phyloP scores from a whole-genome alignment of 306 rosid species.

The Glycyrrhiza uralensis region DNA sequence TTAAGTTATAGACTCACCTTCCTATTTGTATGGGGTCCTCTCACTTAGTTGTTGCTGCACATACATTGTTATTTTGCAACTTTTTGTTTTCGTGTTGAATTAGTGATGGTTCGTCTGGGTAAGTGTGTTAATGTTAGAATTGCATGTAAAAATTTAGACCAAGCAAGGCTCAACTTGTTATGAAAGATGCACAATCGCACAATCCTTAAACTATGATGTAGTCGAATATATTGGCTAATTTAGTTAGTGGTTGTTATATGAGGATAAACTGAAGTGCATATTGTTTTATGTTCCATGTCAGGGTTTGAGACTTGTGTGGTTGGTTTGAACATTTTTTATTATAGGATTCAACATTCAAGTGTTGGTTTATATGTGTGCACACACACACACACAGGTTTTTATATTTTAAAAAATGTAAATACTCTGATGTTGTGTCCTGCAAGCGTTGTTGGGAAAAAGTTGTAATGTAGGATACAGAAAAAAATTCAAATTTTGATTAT shows the following conservation, averaged over 20 bases:
- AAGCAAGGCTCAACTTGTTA: not conserved
- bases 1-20: not conserved
- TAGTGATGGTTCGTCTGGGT: not conserved
- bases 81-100: not conserved
- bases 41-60: not conserved
- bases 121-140: not conserved
- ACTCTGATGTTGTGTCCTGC: not conserved
- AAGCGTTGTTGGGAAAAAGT: not conserved
- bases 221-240: not conserved
- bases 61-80: not conserved
- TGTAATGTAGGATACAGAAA: not conserved
- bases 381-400: not conserved
- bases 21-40: not conserved
- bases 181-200: not conserved
- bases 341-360: not conserved
- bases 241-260: not conserved
- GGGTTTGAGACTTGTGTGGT: not conserved
- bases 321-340: not conserved
- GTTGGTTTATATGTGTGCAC: not conserved
- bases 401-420: not conserved
- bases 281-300: not conserved
- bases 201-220: not conserved
- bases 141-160: not conserved
- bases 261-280: not conserved
- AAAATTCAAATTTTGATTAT: not conserved